A percentile compares a stretch with the other conserved stretches of the same genome.
Conservation (phyloP, 2,329 filamentous ascomycete species). For the Sclerotinia spermophila region DNA sequence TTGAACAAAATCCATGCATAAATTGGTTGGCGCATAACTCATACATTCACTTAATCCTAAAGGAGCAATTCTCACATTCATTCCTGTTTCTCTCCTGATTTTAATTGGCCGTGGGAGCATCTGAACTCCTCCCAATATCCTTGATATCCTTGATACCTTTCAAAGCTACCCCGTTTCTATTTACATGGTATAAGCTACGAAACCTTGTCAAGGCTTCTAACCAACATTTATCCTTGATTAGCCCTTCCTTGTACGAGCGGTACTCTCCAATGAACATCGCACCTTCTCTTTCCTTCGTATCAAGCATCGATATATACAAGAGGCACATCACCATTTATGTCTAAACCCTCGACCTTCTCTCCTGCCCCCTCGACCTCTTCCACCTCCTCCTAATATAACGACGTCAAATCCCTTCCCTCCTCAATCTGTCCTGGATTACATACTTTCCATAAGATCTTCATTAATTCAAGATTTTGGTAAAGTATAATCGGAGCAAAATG, state of each 20-base stretch:
- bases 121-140: background rate
- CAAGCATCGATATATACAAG: constrained; percentile 9
- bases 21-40: background rate
- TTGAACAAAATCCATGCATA: constrained; percentile 7
- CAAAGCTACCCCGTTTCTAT: constrained; percentile 2
- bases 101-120: background rate
- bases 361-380: constrained; percentile 7
- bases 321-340: constrained; percentile 10
- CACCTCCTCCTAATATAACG: background rate
- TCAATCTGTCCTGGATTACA: background rate
- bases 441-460: constrained; percentile 4
- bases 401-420: background rate
- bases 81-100: background rate
- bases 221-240: constrained; percentile 11
- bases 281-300: constrained; percentile 12
- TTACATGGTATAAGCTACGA: constrained; percentile 1
- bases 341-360: constrained; percentile 1
- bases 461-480: constrained; percentile 1
- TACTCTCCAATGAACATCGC: constrained; percentile 2
- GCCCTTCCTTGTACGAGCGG: constrained; percentile 2
- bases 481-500: constrained; percentile 15
- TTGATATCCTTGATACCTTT: constrained; percentile 8
- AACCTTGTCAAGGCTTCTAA: constrained; percentile 3
- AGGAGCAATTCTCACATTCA: background rate
- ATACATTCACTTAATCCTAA: constrained; percentile 6